Conservation (phyloP, 2,329 filamentous ascomycete species). For the Trichoderma sp. region DNA sequence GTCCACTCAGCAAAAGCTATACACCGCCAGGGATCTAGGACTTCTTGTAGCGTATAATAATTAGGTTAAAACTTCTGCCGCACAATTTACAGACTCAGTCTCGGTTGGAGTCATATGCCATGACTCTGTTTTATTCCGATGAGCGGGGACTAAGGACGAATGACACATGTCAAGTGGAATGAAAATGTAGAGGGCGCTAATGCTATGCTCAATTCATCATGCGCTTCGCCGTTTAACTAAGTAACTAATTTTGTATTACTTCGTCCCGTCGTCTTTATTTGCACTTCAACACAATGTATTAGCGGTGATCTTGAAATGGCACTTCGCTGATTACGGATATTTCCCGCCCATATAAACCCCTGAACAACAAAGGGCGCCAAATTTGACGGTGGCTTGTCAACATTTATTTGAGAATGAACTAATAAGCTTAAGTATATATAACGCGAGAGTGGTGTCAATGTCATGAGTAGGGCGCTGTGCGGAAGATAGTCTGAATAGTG, state of each 20-base stretch:
- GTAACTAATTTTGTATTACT: not conserved
- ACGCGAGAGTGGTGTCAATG: not conserved
- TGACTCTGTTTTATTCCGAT: not conserved
- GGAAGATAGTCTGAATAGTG: not conserved
- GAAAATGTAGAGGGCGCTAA: not conserved
- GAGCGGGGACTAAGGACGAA: not conserved
- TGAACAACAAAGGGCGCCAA: not conserved
- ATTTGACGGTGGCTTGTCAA: not conserved
- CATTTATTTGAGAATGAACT: not conserved
- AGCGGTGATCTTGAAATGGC: not conserved
- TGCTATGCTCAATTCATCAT: not conserved
- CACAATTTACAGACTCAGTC: not conserved
- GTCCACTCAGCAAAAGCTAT: not conserved
- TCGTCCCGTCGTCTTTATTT: not conserved
- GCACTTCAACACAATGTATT: not conserved
- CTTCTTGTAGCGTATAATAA: too few species aligned
- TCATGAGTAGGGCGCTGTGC: not conserved
- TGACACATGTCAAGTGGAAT: not conserved
- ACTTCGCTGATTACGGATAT: not conserved
- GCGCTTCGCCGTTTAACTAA: not conserved
- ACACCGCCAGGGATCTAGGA: too few species aligned
- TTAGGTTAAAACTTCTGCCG: not conserved
- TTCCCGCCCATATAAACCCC: not conserved
- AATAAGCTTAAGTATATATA: not conserved
- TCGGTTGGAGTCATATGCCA: not conserved